Base-by-base conservation (phyloP, 352 stramenopile genomes). In the Stramenopiles sp. region DNA sequence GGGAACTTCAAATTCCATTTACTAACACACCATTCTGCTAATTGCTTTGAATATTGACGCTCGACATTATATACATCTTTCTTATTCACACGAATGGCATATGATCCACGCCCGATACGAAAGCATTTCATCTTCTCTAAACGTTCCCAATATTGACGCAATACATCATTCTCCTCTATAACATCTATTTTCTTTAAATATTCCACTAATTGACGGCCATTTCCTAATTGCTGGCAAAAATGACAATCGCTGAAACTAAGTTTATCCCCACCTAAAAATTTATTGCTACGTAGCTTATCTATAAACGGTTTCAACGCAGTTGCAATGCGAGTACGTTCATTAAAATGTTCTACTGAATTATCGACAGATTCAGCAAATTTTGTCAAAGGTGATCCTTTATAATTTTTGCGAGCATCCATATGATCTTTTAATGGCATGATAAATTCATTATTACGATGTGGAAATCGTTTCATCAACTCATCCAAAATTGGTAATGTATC, bases 401-500 rank as follows among this genome's bases (percentile, higher is more conserved):
- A 27, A 23, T 20, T 69, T 23, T 27, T 27, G 53, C 53, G 53
- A 23, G 53, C 53, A 69, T 69, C 27, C 20, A 20, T 23, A 69
- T 69, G 20, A 20, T 69, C 53, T 69, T 69, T 69, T 69, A 69
- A 69, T 27, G 27, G 20, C 20, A 23, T 20, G 27, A 69, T 27
- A 20, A 27, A 20, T 27, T 69, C 53, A 27, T 69, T 20, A 27
- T 69, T 69, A 69, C 53, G 53, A 20, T 69, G 20, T 69, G 53
- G 53, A 69, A 69, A 69, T 23, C 53, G 53, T 69, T 69, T 69
- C 53, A 69, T 69, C 53, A 69, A 69, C 27, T 69, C 53, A 69
- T 69, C 53, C 53, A 69, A 69, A 69, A 69, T 69, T 69, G 53
- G 53, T 27, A 69, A 69, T 23, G 53, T 69, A 69, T 69, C 53